Base-by-base conservation (phyloP, 805 yeast genomes). In the Tanozyma kutaoensis region DNA sequence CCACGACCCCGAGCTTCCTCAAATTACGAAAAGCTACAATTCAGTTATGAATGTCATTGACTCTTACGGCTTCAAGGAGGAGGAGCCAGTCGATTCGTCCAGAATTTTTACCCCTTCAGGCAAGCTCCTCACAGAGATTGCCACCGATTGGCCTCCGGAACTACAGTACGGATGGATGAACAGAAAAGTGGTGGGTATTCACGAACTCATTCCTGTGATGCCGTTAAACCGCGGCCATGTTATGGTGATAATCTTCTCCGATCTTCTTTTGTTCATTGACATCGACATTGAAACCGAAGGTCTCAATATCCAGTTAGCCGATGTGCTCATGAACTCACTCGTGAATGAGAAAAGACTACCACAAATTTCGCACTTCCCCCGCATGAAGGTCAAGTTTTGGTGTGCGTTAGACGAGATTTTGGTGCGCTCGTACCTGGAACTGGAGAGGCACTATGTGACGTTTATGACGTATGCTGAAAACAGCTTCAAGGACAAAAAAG, bases 21-120 rank as follows among this genome's bases (percentile, higher is more conserved):
- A 43, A 7, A 58, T 63, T 3, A 46, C 54, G 1, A 50, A 51
- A 25, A 66, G 64, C 38, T 72, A 69, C 40, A 40, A 61, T 4
- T 65, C 72, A 2, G 68, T 81, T 3, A 47, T 69, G 3, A 69
- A 67, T 16, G 75, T 85, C 0, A 76, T 85, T 14, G 80, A 81
- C 39, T 78, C 95, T 0, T 86, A 85, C 55, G 95, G 88, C 1
- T 66, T 59, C 71, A 7, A 73, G 68, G 68, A 31, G 3, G 32
- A 32, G 3, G 27, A 20, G 60, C 73, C 28, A 55, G 33, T 31
- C 13, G 12, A 25, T 15, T 28, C 20, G 18, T 15, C 32, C 7
- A 39, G 95, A 36, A 73, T 84, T 0, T 80, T 85, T 46, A 86
- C 95, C 0, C 95, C 95, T 2, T 76, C 94, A 0, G 96, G 96